phyloP scores from a whole-genome alignment of 2,329 filamentous ascomycete species.

The Pestalotiopsis sp. region DNA sequence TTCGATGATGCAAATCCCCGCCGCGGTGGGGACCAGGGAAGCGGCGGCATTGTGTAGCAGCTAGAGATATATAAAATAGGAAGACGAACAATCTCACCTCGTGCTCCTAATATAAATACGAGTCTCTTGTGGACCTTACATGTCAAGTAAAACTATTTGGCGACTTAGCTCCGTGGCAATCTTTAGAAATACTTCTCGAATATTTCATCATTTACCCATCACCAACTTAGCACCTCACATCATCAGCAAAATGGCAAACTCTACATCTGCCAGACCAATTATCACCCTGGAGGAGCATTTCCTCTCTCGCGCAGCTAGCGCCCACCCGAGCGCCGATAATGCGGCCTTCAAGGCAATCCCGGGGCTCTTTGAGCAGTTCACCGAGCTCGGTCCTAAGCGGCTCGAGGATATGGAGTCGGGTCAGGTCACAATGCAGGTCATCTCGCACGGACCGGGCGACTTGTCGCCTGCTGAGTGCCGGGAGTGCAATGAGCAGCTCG shows the following conservation, averaged over 20 bases:
- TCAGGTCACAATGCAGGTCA: slow-evolving; percentile 9
- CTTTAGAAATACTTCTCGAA: background rate
- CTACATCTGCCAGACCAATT: background rate
- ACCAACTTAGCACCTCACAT: background rate
- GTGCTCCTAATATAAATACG: background rate
- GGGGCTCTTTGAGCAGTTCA: slow-evolving; percentile 5
- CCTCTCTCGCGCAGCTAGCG: background rate
- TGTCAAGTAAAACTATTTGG: background rate
- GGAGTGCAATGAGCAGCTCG: slow-evolving; percentile 10
- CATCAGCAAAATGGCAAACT: background rate
- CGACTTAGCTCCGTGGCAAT: background rate
- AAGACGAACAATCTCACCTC: background rate
- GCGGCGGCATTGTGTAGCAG: background rate
- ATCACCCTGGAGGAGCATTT: slow-evolving; percentile 2
- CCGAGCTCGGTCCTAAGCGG: slow-evolving; percentile 8
- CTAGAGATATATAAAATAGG: background rate
- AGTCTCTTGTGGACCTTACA: background rate
- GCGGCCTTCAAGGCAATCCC: slow-evolving; percentile 6
- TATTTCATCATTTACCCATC: background rate
- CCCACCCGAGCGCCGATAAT: slow-evolving; percentile 1
- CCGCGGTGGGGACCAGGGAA: background rate
- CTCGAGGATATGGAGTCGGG: slow-evolving; percentile 9
- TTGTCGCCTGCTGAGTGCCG: slow-evolving; percentile 5
- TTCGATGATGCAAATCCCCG: background rate
- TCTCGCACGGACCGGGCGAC: slow-evolving; percentile 10